A percentile compares a stretch with the other conserved stretches of the same genome.
These are phyloP conservation scores for Trichoderma gracile DNA, from an alignment of 2,329 filamentous ascomycete genomes.

Conservation along the genomic window DNA sequence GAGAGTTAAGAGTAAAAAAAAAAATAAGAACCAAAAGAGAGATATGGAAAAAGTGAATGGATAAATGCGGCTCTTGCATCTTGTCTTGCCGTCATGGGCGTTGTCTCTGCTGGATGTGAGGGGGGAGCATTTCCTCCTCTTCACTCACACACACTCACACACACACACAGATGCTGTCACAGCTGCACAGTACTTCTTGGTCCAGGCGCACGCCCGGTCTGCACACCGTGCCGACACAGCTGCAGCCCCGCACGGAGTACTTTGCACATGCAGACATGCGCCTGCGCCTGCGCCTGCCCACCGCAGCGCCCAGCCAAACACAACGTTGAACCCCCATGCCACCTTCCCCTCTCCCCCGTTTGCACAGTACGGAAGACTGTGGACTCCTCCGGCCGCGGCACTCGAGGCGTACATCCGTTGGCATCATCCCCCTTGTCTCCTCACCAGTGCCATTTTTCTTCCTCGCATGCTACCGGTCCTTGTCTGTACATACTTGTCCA, in stretches of 20 bases:
- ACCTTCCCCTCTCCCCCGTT: not conserved
- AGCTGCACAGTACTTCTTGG: not conserved
- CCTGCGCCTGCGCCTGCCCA: conserved; percentile 7
- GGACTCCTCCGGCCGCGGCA: not conserved
- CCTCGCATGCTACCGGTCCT: not conserved
- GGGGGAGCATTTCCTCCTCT: too few species aligned
- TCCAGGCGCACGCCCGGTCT: not conserved
- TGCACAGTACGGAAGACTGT: not conserved
- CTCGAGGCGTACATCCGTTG: not conserved
- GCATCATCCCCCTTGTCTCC: not conserved
- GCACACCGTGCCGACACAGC: not conserved
- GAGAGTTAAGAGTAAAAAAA: not conserved
- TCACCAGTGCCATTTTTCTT: too few species aligned
- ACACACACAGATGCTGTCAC: not conserved
- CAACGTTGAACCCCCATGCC: not conserved
- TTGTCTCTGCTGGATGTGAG: too few species aligned
- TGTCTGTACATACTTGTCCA: too few species aligned
- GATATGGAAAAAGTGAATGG: not conserved
- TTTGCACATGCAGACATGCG: not conserved
- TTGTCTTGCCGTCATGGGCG: not conserved
- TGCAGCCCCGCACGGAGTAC: not conserved
- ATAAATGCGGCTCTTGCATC: not conserved
- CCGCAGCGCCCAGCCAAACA: conserved; percentile 1
- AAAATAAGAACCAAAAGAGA: too few species aligned
- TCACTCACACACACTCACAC: too few species aligned